These are phyloP conservation scores for Eutrema japonicum DNA, from an alignment of 345 rosid species.

Conservation along the genomic window DNA sequence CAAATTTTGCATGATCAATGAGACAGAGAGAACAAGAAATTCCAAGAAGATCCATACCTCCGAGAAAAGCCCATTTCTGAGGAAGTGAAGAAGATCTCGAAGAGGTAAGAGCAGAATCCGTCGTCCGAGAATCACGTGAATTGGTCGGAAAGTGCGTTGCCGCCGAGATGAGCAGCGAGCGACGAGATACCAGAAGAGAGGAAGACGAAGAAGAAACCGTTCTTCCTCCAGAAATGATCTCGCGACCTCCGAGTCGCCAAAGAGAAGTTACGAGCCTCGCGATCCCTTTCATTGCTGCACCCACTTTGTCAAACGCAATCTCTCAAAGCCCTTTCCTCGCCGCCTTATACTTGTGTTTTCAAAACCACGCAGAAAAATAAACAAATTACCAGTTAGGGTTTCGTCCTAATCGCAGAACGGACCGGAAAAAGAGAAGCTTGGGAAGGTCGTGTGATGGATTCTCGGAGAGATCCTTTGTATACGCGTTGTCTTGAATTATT, in stretches of 20 bases:
- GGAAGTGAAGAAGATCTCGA: constrained; percentile 39
- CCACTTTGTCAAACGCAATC: neutral
- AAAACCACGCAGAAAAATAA: neutral
- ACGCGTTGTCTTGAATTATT: neutral
- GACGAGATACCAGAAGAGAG: constrained; percentile 41
- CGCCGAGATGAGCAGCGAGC: constrained; percentile 43
- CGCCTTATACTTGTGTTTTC: neutral
- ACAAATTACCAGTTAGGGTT: constrained; percentile 9
- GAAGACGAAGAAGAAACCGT: constrained; percentile 18
- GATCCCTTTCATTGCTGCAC: constrained; percentile 34
- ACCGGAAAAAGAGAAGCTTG: neutral
- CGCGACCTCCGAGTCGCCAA: constrained; percentile 32
- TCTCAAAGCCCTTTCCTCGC: constrained; percentile 4
- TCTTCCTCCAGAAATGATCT: constrained; percentile 13
- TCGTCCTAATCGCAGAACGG: neutral
- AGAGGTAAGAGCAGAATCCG: constrained; percentile 17
- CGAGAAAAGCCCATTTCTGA: constrained; percentile 46
- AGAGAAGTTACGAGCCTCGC: constrained; percentile 34
- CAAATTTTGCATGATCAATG: constrained; percentile 6
- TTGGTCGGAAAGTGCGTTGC: constrained; percentile 34
- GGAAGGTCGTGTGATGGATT: neutral
- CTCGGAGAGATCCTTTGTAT: constrained; percentile 14
- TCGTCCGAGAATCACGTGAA: constrained; percentile 21
- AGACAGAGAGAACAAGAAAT: neutral
- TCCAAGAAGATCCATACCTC: constrained; percentile 46